These are phyloP conservation scores for Acmispon strigosus DNA, from an alignment of 306 rosid species.

Conservation along the genomic window DNA sequence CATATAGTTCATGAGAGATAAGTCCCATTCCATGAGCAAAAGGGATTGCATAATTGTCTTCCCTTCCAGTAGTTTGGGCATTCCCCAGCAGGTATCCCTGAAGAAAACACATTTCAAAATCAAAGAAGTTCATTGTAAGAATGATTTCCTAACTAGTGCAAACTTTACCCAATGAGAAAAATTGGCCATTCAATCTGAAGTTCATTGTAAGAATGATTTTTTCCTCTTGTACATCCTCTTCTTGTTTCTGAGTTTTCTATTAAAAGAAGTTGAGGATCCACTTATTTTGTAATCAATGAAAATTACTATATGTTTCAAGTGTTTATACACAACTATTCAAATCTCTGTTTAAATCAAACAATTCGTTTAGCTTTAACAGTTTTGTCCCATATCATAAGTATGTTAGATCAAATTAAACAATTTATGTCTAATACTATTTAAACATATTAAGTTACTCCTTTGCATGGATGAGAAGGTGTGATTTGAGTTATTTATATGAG, in stretches of 20 bases:
- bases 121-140: not conserved
- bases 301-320: too few relatives aligned
- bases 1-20: constrained; percentile 51
- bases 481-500: too few relatives aligned
- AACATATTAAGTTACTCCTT: too few relatives aligned
- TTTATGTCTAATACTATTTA: too few relatives aligned
- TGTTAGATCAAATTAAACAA: too few relatives aligned
- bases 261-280: constrained; percentile 11
- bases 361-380: too few relatives aligned
- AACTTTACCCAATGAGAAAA: too few relatives aligned
- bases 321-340: too few relatives aligned
- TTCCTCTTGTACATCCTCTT: not conserved
- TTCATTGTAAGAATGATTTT: constrained; percentile 36
- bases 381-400: too few relatives aligned
- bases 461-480: too few relatives aligned
- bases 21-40: constrained; percentile 59
- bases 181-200: constrained; percentile 37
- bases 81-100: constrained; percentile 67
- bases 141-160: too few relatives aligned
- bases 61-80: not conserved
- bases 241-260: constrained; percentile 23
- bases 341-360: too few relatives aligned
- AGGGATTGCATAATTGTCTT: not conserved
- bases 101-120: not conserved
- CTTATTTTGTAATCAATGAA: not conserved